These are phyloP conservation scores for Glycine soja DNA, from an alignment of 306 rosid genomes.

Conservation along the genomic window DNA sequence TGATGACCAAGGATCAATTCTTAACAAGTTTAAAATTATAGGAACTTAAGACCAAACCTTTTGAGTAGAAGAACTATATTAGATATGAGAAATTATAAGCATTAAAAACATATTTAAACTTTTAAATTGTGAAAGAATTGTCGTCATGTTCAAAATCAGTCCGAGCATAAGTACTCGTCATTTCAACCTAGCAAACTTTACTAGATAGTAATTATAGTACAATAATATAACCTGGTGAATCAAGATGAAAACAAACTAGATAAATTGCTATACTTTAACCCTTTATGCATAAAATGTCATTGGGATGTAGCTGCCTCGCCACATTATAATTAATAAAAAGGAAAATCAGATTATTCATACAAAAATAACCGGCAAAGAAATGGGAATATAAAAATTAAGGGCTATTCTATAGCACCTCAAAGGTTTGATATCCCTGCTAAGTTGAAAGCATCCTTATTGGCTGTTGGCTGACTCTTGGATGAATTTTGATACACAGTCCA, in stretches of 20 bases:
- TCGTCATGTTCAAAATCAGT: neutral
- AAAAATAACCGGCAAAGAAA: constrained; percentile 31
- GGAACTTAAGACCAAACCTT: neutral
- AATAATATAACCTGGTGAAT: neutral
- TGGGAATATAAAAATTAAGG: constrained; percentile 32
- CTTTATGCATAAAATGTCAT: constrained; percentile 35
- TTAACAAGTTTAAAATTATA: neutral
- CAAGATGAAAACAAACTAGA: constrained; percentile 7
- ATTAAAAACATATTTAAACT: neutral
- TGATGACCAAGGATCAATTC: neutral
- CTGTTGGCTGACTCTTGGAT: constrained; percentile 29
- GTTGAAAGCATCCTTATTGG: constrained; percentile 44
- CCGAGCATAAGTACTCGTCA: neutral
- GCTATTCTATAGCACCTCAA: constrained; percentile 36
- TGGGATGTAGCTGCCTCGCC: constrained; percentile 8
- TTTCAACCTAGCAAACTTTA: neutral
- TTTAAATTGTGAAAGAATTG: neutral
- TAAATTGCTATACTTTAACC: neutral
- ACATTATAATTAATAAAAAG: constrained; percentile 10
- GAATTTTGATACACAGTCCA: constrained; percentile 37
- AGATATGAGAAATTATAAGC: neutral
- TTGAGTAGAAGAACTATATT: too few species aligned
- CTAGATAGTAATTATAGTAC: neutral
- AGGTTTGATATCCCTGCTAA: constrained; percentile 38
- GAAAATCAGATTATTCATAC: constrained; percentile 21